Percentiles rank a stretch among this genome's conserved stretches.
These are phyloP conservation scores for Suhomyces choctaworum DNA, from an alignment of 1,139 yeast species.

Conservation along the genomic window DNA sequence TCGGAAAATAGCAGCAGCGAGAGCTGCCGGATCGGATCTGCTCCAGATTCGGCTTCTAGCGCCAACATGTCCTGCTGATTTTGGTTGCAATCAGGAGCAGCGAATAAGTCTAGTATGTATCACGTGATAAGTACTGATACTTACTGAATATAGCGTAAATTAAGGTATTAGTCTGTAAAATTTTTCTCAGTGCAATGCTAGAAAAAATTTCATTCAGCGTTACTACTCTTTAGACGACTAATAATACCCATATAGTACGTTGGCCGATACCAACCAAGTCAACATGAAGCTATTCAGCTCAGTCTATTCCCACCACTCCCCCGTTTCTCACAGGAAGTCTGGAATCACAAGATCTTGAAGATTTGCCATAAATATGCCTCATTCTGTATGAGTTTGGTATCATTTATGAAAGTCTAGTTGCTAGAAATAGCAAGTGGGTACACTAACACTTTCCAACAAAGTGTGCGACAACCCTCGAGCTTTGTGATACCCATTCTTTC, in stretches of 20 bases:
- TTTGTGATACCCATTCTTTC: slow-evolving; percentile 26
- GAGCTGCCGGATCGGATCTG: slow-evolving; percentile 12
- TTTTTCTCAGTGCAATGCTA: too few species aligned
- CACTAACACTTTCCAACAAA: slow-evolving; percentile 20
- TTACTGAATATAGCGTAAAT: background rate
- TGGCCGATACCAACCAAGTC: slow-evolving; percentile 7
- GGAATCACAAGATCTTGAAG: slow-evolving; percentile 11
- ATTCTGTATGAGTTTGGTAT: slow-evolving; percentile 4
- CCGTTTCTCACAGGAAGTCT: slow-evolving; percentile 8
- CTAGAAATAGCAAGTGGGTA: slow-evolving; percentile 10
- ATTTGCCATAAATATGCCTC: slow-evolving; percentile 6
- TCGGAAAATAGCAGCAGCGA: slow-evolving; percentile 33
- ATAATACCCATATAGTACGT: too few species aligned
- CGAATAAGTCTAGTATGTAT: too few species aligned
- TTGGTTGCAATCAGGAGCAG: slow-evolving; percentile 9
- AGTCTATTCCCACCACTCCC: background rate
- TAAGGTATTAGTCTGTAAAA: slow-evolving; percentile 1
- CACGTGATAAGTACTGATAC: slow-evolving; percentile 2
- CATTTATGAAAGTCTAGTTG: slow-evolving; percentile 9
- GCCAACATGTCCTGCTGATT: slow-evolving; percentile 1
- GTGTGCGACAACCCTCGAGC: slow-evolving; percentile 26
- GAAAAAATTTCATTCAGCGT: too few species aligned
- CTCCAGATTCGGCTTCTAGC: background rate
- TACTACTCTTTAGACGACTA: too few species aligned
- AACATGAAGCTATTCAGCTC: slow-evolving; percentile 6